Conservation (phyloP, 805 yeast genomes). For the Suhomyces vadensis region DNA sequence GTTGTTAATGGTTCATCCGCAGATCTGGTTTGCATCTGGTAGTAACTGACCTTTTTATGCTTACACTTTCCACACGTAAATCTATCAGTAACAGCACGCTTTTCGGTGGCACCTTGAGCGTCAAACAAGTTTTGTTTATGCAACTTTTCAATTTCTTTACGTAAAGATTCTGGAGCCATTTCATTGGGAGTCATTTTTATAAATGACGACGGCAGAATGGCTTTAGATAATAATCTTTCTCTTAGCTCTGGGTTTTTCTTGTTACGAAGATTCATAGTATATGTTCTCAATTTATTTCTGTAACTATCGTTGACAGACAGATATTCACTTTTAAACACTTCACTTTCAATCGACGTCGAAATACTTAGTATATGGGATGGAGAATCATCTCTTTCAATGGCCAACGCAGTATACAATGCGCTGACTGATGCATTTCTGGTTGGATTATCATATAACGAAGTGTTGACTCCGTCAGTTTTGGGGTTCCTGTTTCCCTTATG, state of each 20-base stretch:
- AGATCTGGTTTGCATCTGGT: slow-evolving; percentile 96
- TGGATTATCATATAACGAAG: slow-evolving; percentile 67
- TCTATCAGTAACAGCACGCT: slow-evolving; percentile 93
- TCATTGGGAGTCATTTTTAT: slow-evolving; percentile 89
- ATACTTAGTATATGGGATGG: slow-evolving; percentile 61
- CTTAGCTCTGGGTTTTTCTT: slow-evolving; percentile 87
- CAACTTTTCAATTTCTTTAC: slow-evolving; percentile 79
- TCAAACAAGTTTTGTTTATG: slow-evolving; percentile 88
- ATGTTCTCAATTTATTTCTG: slow-evolving; percentile 80
- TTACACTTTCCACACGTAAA: slow-evolving; percentile 98
- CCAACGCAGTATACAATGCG: slow-evolving; percentile 87
- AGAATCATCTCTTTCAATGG: slow-evolving; percentile 65
- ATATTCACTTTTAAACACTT: slow-evolving; percentile 63
- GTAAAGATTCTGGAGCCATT: slow-evolving; percentile 90
- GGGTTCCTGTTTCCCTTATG: slow-evolving; percentile 67
- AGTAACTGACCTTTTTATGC: slow-evolving; percentile 93
- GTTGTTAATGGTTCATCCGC: slow-evolving; percentile 99
- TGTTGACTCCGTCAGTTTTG: slow-evolving; percentile 75
- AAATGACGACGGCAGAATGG: slow-evolving; percentile 62
- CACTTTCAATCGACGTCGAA: slow-evolving; percentile 72
- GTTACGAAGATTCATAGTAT: slow-evolving; percentile 84
- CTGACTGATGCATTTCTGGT: slow-evolving; percentile 83
- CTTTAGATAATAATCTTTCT: slow-evolving; percentile 63
- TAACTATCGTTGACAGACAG: slow-evolving; percentile 60
- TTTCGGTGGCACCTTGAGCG: slow-evolving; percentile 96